phyloP scores from a whole-genome alignment of 129 eudicot genomes.

The Cynara cardunculus region DNA sequence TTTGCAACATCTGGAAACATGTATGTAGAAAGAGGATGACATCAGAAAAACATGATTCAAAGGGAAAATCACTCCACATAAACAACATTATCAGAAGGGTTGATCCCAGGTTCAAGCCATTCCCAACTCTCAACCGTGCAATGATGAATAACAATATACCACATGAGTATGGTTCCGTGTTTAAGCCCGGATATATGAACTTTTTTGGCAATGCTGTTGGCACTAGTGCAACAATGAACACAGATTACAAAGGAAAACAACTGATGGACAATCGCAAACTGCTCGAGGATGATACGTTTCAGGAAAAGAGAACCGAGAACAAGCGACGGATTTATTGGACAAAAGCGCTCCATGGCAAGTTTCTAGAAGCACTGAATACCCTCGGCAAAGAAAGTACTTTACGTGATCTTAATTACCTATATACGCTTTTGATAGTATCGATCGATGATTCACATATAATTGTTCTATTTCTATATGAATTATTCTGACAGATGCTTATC shows the following conservation, averaged over 20 bases:
- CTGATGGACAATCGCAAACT: background rate
- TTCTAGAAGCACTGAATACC: background rate
- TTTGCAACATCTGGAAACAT: conserved; percentile 24
- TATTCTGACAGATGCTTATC: conserved; percentile 4
- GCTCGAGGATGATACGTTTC: background rate
- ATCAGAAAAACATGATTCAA: background rate
- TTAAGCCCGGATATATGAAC: conserved; percentile 1
- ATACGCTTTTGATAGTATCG: background rate
- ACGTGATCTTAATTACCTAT: background rate
- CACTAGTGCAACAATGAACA: background rate
- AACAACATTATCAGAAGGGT: background rate
- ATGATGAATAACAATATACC: background rate
- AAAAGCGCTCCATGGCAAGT: conserved; percentile 9
- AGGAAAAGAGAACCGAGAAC: background rate
- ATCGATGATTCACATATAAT: background rate
- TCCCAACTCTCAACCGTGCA: background rate
- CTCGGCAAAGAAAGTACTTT: conserved; percentile 2
- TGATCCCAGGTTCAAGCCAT: background rate
- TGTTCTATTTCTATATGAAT: background rate
- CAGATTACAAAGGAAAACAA: conserved; percentile 17
- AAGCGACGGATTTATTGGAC: conserved; percentile 19
- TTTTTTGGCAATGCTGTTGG: background rate
- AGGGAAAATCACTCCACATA: background rate
- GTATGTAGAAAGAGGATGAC: conserved; percentile 8
- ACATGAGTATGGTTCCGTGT: conserved; percentile 10